These are phyloP conservation scores for Orobanche coerulescens DNA, from an alignment of 257 asterid genomes.

Conservation along the genomic window DNA sequence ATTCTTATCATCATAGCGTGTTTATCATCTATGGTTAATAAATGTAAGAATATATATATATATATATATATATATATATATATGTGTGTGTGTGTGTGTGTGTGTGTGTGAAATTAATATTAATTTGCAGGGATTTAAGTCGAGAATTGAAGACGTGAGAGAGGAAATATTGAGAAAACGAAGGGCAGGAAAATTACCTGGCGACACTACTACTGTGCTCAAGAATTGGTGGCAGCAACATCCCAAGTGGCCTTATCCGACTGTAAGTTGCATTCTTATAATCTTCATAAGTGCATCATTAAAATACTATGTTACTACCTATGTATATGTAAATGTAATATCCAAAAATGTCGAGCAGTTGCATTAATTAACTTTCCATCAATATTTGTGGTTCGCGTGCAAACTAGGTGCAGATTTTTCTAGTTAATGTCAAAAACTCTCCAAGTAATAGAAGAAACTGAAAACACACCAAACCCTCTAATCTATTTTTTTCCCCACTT, in stretches of 20 bases:
- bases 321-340: not conserved
- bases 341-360: not conserved
- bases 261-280: slow-evolving; percentile 29
- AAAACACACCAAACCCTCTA: no score
- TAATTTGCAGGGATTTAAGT: slow-evolving; percentile 58
- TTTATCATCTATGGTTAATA: not conserved
- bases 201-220: slow-evolving; percentile 65
- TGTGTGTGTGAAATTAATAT: no score
- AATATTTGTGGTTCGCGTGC: not conserved
- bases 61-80: no score
- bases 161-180: slow-evolving; percentile 76
- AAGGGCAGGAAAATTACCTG: slow-evolving; percentile 83
- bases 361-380: not conserved
- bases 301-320: not conserved
- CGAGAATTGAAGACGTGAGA: slow-evolving; percentile 70
- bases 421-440: not conserved
- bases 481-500: no score
- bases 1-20: not conserved
- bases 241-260: slow-evolving; percentile 83
- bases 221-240: slow-evolving; percentile 87
- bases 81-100: no score
- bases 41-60: no score
- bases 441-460: not conserved
- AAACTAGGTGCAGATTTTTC: no score
- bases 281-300: not conserved